A percentile compares a stretch with the other conserved stretches of the same genome.
phyloP scores from a whole-genome alignment of 306 rosid genomes.

The Alnus glutinosa region DNA sequence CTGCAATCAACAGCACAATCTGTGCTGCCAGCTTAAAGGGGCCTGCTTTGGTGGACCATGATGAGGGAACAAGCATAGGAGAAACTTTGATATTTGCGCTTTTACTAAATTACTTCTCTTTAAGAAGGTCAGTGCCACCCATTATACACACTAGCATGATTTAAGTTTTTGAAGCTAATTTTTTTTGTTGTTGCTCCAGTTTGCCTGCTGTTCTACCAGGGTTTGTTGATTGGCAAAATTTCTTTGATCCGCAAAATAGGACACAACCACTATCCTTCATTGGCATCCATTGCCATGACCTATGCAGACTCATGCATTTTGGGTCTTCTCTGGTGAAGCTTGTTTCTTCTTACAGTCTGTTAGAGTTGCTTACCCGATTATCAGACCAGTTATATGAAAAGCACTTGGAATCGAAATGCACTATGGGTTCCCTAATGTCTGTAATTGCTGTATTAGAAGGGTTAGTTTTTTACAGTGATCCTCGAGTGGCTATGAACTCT shows the following conservation, averaged over 20 bases:
- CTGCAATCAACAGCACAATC: slow-evolving; percentile 50
- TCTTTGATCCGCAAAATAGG: slow-evolving; percentile 49
- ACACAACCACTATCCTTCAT: slow-evolving; percentile 49
- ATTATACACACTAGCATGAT: slow-evolving; percentile 1
- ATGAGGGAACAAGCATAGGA: slow-evolving; percentile 60
- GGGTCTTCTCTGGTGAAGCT: slow-evolving; percentile 72
- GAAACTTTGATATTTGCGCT: slow-evolving; percentile 58
- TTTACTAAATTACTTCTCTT: slow-evolving; percentile 65
- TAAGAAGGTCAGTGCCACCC: slow-evolving; percentile 52
- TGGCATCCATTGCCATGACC: slow-evolving; percentile 70
- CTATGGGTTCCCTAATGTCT: slow-evolving; percentile 55
- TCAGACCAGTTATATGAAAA: slow-evolving; percentile 54
- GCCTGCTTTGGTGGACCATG: slow-evolving; percentile 72
- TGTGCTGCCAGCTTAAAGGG: slow-evolving; percentile 66
- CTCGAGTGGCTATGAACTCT: slow-evolving; percentile 73
- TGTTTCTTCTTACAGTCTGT: slow-evolving; percentile 67
- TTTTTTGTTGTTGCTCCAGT: slow-evolving; percentile 36
- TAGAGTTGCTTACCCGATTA: slow-evolving; percentile 68
- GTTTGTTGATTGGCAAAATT: slow-evolving; percentile 72
- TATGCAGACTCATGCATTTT: slow-evolving; percentile 81
- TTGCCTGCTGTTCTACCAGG: slow-evolving; percentile 64
- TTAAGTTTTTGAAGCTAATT: slow-evolving; percentile 27
- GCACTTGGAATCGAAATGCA: slow-evolving; percentile 53
- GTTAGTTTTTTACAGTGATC: slow-evolving; percentile 58
- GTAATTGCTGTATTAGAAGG: slow-evolving; percentile 72